These are phyloP conservation scores for Pilasporangium apinafurcum DNA, from an alignment of 352 stramenopile genomes.

Conservation along the genomic window DNA sequence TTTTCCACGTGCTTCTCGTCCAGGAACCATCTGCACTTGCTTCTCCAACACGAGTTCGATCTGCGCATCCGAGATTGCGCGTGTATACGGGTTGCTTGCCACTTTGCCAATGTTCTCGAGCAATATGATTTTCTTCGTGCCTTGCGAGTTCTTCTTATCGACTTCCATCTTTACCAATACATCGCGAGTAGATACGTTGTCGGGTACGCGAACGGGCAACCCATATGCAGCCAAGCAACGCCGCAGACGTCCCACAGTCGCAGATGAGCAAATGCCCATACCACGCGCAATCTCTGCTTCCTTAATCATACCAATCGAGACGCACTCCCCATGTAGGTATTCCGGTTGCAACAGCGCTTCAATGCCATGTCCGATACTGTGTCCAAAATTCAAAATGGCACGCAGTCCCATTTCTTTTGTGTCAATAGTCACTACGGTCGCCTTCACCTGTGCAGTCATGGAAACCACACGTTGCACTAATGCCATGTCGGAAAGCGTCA, in stretches of 20 bases:
- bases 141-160: conserved; percentile 83
- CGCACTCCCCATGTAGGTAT: conserved; percentile 96
- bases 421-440: conserved; percentile 93
- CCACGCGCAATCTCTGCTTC: conserved; percentile 90
- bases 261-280: conserved; percentile 65
- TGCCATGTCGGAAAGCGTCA: conserved; percentile 53
- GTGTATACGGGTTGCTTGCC: conserved; percentile 58
- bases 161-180: conserved; percentile 83
- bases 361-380: conserved; percentile 98
- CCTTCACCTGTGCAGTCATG: conserved; percentile 90
- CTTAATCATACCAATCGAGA: conserved; percentile 96
- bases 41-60: conserved; percentile 77
- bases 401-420: conserved; percentile 94
- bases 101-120: conserved; percentile 70
- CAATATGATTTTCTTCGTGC: conserved; percentile 79
- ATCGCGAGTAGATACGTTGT: conserved; percentile 43
- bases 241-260: conserved; percentile 60
- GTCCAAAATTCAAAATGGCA: conserved; percentile 98
- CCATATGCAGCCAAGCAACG: conserved; percentile 66
- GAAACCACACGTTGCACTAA: conserved; percentile 62
- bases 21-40: conserved; percentile 56
- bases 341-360: conserved; percentile 95
- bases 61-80: conserved; percentile 60
- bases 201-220: conserved; percentile 58
- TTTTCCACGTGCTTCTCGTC: conserved; percentile 30